Evolutionary conservation across 306 rosid species (phyloP).

Genomic region (Citrullus amarus): DNA sequence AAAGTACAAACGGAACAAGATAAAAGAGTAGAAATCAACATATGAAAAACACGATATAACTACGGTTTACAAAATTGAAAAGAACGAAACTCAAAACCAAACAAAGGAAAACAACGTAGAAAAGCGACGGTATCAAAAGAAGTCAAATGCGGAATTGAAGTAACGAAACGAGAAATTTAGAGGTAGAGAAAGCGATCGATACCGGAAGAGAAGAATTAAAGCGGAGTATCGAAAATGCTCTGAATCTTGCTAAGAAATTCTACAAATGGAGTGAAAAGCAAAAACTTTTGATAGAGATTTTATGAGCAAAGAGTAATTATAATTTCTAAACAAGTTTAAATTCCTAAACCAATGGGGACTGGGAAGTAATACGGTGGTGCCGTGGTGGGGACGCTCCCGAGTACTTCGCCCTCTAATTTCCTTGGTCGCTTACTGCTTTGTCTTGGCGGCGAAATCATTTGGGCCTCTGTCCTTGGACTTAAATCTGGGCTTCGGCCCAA

Average conservation of each 20-base stretch:
- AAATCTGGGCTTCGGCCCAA: background rate
- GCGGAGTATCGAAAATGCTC: background rate
- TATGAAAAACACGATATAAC: background rate
- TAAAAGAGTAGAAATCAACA: background rate
- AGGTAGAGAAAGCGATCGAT: background rate
- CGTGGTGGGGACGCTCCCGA: constrained; percentile 8
- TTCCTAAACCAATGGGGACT: background rate
- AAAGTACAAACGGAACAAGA: background rate
- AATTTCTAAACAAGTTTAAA: background rate
- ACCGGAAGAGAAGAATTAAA: background rate
- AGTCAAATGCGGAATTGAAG: background rate
- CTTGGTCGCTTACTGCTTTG: background rate
- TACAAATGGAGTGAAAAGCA: background rate
- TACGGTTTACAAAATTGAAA: background rate
- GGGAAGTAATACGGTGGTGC: background rate
- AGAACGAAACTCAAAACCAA: background rate
- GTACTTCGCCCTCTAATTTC: background rate
- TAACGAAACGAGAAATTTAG: background rate
- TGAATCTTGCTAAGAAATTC: background rate
- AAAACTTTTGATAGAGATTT: background rate
- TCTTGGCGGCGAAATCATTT: background rate
- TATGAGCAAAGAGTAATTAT: background rate
- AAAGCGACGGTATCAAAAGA: background rate
- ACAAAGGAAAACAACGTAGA: background rate
- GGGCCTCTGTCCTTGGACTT: background rate